phyloP scores from a whole-genome alignment of 495 filamentous ascomycete genomes.

The Penicillium malachiteum region DNA sequence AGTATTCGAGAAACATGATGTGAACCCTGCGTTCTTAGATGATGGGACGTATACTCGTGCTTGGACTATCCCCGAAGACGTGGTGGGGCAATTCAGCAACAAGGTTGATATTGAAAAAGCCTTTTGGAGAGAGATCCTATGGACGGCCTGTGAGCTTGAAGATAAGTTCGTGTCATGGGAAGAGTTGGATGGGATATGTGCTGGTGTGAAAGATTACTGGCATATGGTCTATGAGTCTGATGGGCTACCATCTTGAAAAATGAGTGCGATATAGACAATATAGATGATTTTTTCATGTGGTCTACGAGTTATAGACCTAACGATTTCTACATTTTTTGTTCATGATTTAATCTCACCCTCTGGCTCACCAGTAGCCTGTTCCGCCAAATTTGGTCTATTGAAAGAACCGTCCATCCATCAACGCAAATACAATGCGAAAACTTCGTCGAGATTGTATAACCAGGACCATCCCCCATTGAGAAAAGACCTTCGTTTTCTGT shows the following conservation, averaged over 20 bases:
- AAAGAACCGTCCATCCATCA: too few species aligned
- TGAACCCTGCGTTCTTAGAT: slow-evolving; percentile 34
- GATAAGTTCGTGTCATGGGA: slow-evolving; percentile 38
- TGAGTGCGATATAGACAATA: too few species aligned
- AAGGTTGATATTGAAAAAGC: slow-evolving; percentile 46
- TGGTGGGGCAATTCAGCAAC: slow-evolving; percentile 33
- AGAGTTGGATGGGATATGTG: slow-evolving; percentile 30
- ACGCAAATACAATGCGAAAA: too few species aligned
- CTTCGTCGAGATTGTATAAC: too few species aligned
- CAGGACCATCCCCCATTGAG: too few species aligned
- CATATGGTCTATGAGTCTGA: slow-evolving; percentile 16
- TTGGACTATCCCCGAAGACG: slow-evolving; percentile 42
- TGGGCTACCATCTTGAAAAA: slow-evolving; percentile 5
- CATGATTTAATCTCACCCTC: too few species aligned
- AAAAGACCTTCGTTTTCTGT: too few species aligned
- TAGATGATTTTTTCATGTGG: too few species aligned
- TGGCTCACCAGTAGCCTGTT: too few species aligned
- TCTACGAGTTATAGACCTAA: too few species aligned
- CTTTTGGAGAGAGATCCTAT: slow-evolving; percentile 50
- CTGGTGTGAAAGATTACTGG: slow-evolving; percentile 24
- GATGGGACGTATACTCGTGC: slow-evolving; percentile 40
- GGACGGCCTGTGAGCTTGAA: slow-evolving; percentile 49
- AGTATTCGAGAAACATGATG: slow-evolving; percentile 35
- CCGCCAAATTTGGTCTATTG: too few species aligned
- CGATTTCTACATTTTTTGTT: too few species aligned